phyloP scores from a whole-genome alignment of 495 filamentous ascomycete genomes.

The Tetracladium marchalianum region DNA sequence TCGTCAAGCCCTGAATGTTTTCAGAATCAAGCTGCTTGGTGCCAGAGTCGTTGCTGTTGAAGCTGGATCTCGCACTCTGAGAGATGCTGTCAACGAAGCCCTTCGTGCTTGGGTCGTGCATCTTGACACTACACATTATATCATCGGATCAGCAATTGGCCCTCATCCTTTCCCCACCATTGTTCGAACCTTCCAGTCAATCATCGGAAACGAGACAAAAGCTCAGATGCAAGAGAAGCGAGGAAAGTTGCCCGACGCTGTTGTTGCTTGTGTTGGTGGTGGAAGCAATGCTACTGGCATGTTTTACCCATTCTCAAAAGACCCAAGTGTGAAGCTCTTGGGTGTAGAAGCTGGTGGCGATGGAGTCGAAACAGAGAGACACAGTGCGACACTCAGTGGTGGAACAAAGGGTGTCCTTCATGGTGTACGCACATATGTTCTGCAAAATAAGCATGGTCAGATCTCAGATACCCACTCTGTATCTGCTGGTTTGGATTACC shows the following conservation, averaged over 20 bases:
- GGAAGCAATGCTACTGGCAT: slow-evolving; percentile 87
- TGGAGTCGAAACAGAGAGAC: slow-evolving; percentile 77
- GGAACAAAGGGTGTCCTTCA: slow-evolving; percentile 90
- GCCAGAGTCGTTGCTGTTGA: slow-evolving; percentile 81
- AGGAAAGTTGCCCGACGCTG: slow-evolving; percentile 86
- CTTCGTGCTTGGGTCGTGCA: slow-evolving; percentile 80
- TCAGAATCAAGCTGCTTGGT: slow-evolving; percentile 92
- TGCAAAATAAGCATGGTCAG: slow-evolving; percentile 87
- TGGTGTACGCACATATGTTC: slow-evolving; percentile 89
- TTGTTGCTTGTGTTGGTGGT: slow-evolving; percentile 93
- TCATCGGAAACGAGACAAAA: slow-evolving; percentile 90
- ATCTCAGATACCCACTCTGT: slow-evolving; percentile 92
- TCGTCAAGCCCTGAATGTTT: slow-evolving; percentile 89
- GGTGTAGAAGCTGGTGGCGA: slow-evolving; percentile 97
- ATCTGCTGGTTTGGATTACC: slow-evolving; percentile 96
- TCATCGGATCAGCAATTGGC: slow-evolving; percentile 90
- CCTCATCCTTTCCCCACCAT: slow-evolving; percentile 95
- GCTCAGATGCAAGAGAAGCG: slow-evolving; percentile 60
- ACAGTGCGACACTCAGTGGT: slow-evolving; percentile 79
- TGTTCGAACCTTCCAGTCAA: slow-evolving; percentile 87
- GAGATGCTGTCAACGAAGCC: slow-evolving; percentile 95
- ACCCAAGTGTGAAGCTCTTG: slow-evolving; percentile 73
- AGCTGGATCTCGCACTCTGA: slow-evolving; percentile 71
- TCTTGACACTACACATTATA: slow-evolving; percentile 87
- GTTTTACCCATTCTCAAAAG: slow-evolving; percentile 91